Evolutionary conservation across 768 basidiomycete species (phyloP).

Genomic region (Nidularia pulvinata): DNA sequence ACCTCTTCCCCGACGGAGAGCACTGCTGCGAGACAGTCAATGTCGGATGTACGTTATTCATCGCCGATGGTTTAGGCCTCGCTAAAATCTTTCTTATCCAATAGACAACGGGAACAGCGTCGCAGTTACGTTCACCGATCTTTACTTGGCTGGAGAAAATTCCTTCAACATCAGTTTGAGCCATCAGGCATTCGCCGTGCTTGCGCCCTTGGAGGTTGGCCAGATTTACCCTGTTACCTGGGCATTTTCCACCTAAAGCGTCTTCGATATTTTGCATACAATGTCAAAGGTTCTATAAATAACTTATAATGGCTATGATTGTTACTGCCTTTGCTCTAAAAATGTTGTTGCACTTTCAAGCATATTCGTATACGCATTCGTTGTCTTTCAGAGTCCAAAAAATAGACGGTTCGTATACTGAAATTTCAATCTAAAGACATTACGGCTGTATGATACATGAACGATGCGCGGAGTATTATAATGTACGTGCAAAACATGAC

Average conservation of each 20-base stretch:
- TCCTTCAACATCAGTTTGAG: conserved; percentile 9
- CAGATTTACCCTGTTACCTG: conserved; percentile 7
- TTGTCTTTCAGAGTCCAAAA: too few species aligned
- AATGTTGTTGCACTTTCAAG: too few species aligned
- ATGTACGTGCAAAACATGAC: too few species aligned
- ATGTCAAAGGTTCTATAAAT: too few species aligned
- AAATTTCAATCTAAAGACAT: too few species aligned
- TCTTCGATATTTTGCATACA: too few species aligned
- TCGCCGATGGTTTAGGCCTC: background rate
- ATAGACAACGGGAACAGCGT: conserved; percentile 1
- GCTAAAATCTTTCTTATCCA: background rate
- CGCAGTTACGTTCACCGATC: conserved; percentile 2
- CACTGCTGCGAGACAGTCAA: conserved; percentile 5
- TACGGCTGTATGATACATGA: too few species aligned
- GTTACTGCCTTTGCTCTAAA: too few species aligned
- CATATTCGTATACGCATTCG: too few species aligned
- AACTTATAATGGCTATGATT: too few species aligned
- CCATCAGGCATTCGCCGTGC: conserved; percentile 7
- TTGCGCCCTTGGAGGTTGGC: conserved; percentile 7
- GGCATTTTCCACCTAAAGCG: background rate
- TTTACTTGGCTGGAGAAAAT: conserved; percentile 5
- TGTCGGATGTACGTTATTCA: conserved; percentile 4
- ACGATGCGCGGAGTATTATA: too few species aligned
- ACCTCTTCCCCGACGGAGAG: conserved; percentile 7
- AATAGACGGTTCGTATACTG: too few species aligned